phyloP scores from a whole-genome alignment of 225 moss, liverwort and hornwort species.

The Pleurozium schreberi region DNA sequence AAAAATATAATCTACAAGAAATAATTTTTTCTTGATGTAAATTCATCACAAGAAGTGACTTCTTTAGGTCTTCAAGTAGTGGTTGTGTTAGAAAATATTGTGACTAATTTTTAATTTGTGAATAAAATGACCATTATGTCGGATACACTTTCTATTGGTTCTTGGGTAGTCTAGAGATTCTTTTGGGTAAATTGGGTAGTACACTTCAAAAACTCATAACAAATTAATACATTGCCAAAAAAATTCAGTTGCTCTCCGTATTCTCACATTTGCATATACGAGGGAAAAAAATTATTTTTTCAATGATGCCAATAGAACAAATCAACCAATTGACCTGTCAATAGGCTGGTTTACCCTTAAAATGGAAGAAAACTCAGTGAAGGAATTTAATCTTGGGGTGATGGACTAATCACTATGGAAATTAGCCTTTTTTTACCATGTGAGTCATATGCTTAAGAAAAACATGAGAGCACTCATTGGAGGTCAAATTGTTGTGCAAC shows the following conservation, averaged over 20 bases:
- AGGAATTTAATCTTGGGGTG: background rate
- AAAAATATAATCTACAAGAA: too few species aligned
- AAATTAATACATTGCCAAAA: background rate
- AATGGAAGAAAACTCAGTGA: rapidly evolving
- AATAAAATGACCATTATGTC: background rate
- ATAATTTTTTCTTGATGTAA: background rate
- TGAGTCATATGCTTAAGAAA: too few species aligned
- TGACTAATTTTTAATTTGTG: background rate
- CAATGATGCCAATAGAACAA: background rate
- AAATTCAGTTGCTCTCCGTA: rapidly evolving
- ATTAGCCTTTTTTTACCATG: too few species aligned
- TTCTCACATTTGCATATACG: background rate
- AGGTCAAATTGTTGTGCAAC: too few species aligned
- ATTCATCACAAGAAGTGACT: background rate
- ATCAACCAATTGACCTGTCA: rapidly evolving
- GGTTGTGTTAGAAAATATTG: background rate
- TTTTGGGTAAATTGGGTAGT: background rate
- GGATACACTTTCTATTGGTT: background rate
- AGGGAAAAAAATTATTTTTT: too few species aligned
- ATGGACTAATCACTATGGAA: too few species aligned
- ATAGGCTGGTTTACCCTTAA: rapidly evolving
- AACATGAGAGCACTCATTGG: too few species aligned
- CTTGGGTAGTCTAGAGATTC: background rate
- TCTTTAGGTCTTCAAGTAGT: background rate
- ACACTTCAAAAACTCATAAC: background rate